Percentiles rank a stretch among this genome's conserved stretches.
phyloP scores from a whole-genome alignment of 2,329 filamentous ascomycete genomes.

The Penicillium brasilianum region DNA sequence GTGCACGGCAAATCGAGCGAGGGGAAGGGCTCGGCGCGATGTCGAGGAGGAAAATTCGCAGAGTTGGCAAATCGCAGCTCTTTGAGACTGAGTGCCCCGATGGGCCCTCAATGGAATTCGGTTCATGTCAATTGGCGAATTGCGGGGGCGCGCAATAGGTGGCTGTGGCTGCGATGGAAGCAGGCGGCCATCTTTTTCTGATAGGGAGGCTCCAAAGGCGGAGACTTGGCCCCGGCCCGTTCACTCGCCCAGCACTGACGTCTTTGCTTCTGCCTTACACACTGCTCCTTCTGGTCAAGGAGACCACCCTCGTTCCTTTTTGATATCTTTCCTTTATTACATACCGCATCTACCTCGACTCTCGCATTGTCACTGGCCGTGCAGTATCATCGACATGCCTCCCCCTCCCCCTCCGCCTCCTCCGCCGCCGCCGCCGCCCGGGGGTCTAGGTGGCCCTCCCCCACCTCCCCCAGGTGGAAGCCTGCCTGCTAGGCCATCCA shows the following conservation, averaged over 20 bases:
- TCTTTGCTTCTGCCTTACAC: conserved; percentile 34
- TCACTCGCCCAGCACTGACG: conserved; percentile 32
- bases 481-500: conserved; percentile 63
- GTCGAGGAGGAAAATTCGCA: conserved; percentile 42
- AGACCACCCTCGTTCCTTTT: conserved; percentile 9
- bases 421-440: conserved; percentile 71
- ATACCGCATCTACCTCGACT: conserved; percentile 12
- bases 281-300: conserved; percentile 23
- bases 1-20: conserved; percentile 22
- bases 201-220: conserved; percentile 32
- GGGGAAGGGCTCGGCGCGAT: conserved; percentile 26
- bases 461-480: conserved; percentile 58
- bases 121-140: conserved; percentile 39
- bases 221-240: conserved; percentile 35
- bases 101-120: conserved; percentile 40
- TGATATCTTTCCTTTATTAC: conserved; percentile 16
- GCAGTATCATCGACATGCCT: conserved; percentile 42
- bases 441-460: conserved; percentile 63
- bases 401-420: conserved; percentile 69
- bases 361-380: conserved; percentile 14
- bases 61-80: conserved; percentile 44
- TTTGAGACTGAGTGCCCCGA: conserved; percentile 30
- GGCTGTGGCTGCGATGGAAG: conserved; percentile 1
- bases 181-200: conserved; percentile 26
- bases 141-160: conserved; percentile 2